Percentiles rank a stretch among this genome's conserved stretches.
Conservation (phyloP, 108 stramenopile species). For the Chaetoceros muelleri region DNA sequence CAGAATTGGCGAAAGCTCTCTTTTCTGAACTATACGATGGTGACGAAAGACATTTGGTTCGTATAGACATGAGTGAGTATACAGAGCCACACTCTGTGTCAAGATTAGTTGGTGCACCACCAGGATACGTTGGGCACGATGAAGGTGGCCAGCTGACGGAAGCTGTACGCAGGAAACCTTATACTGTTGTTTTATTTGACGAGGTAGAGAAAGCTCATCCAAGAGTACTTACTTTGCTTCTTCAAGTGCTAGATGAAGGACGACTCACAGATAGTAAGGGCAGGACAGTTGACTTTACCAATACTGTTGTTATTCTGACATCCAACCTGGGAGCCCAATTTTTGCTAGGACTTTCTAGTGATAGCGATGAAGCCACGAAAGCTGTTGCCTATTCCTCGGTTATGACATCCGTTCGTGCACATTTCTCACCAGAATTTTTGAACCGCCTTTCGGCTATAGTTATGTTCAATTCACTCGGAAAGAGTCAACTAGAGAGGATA, state of each 20-base stretch:
- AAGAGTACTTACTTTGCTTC: constrained; percentile 83
- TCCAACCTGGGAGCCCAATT: constrained; percentile 83
- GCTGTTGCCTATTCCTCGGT: constrained; percentile 44
- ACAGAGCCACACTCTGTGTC: constrained; percentile 79
- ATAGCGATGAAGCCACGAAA: constrained; percentile 17
- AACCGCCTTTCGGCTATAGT: constrained; percentile 93
- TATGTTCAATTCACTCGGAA: constrained; percentile 80
- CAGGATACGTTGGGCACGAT: constrained; percentile 92
- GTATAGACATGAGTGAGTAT: constrained; percentile 92
- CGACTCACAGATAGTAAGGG: constrained; percentile 92
- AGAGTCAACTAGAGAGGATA: constrained; percentile 73
- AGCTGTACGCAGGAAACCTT: constrained; percentile 87
- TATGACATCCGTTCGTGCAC: constrained; percentile 60
- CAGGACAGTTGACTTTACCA: constrained; percentile 92
- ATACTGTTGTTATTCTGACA: constrained; percentile 91
- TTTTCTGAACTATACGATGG: constrained; percentile 73
- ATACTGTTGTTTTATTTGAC: constrained; percentile 91
- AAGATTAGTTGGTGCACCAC: constrained; percentile 80
- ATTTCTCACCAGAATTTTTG: constrained; percentile 89
- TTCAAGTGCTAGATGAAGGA: constrained; percentile 95
- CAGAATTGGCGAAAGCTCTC: constrained; percentile 66
- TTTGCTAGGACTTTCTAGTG: constrained; percentile 48
- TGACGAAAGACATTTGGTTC: constrained; percentile 52
- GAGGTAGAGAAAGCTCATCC: constrained; percentile 98
- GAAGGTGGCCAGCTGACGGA: constrained; percentile 97